Percentiles rank a stretch among this genome's conserved stretches.
phyloP scores from a whole-genome alignment of 495 filamentous ascomycete species.

The Penicillium crystallinum region DNA sequence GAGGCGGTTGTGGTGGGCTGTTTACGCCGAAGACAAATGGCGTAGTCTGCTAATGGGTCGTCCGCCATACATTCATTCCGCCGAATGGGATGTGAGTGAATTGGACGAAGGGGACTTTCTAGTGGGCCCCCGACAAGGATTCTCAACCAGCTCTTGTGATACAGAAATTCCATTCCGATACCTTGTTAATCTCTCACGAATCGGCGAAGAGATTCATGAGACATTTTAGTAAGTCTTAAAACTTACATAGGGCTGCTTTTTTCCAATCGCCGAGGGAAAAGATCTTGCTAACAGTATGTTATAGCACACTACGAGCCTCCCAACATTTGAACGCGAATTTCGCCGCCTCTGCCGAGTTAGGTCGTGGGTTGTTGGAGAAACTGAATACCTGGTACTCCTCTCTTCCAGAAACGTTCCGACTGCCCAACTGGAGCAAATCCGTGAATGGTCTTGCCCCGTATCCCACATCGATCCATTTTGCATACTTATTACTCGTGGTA shows the following conservation, averaged over 20 bases:
- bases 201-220: conserved; percentile 30
- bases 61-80: conserved; percentile 70
- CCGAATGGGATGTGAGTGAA: conserved; percentile 77
- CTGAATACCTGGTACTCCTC: conserved; percentile 30
- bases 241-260: neutral
- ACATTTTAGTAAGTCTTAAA: conserved; percentile 28
- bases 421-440: conserved; percentile 31
- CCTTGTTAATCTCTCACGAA: conserved; percentile 22
- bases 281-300: neutral
- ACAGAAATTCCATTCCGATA: conserved; percentile 25
- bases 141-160: conserved; percentile 20
- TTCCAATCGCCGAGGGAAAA: neutral
- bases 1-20: conserved; percentile 81
- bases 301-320: conserved; percentile 29
- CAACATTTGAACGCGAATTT: conserved; percentile 29
- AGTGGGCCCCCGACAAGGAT: conserved; percentile 18
- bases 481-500: conserved; percentile 31
- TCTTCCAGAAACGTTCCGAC: conserved; percentile 24
- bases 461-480: conserved; percentile 31
- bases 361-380: conserved; percentile 21
- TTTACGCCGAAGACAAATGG: conserved; percentile 96
- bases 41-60: conserved; percentile 79
- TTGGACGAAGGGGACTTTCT: conserved; percentile 64
- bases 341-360: conserved; percentile 23
- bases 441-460: conserved; percentile 26